Evolutionary conservation across 2,329 filamentous ascomycete species (phyloP).

Genomic region (Hymenoscyphus albidus): DNA sequence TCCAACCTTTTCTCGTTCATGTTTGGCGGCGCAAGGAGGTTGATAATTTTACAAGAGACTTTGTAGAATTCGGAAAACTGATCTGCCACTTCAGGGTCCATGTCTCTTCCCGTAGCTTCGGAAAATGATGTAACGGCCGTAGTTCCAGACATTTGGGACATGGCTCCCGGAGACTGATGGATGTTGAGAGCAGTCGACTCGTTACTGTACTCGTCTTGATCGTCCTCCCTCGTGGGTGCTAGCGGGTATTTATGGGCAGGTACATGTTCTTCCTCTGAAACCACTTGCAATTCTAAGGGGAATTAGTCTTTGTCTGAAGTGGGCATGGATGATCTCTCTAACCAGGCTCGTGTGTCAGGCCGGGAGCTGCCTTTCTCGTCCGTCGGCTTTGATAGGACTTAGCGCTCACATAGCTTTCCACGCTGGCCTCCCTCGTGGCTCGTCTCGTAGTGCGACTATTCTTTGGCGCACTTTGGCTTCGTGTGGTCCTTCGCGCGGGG

Average conservation of each 20-base stretch:
- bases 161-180: slow-evolving; percentile 17
- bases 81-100: slow-evolving; percentile 39
- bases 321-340: background rate
- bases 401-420: slow-evolving; percentile 23
- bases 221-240: slow-evolving; percentile 13
- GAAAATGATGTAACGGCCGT: slow-evolving; percentile 24
- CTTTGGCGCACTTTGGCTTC: slow-evolving; percentile 33
- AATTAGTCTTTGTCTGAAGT: slow-evolving; percentile 10
- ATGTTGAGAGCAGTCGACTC: slow-evolving; percentile 6
- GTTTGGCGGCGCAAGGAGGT: slow-evolving; percentile 35
- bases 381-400: slow-evolving; percentile 20
- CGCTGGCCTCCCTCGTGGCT: slow-evolving; percentile 22
- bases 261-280: slow-evolving; percentile 29
- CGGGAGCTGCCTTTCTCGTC: slow-evolving; percentile 20
- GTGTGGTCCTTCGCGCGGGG: slow-evolving; percentile 27
- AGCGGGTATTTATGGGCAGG: slow-evolving; percentile 5
- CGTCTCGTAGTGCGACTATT: slow-evolving; percentile 11
- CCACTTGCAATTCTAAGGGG: slow-evolving; percentile 28
- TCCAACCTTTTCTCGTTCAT: slow-evolving; percentile 30
- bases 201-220: slow-evolving; percentile 7
- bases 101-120: slow-evolving; percentile 26
- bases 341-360: slow-evolving; percentile 19
- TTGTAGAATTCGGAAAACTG: slow-evolving; percentile 38
- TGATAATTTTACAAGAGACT: slow-evolving; percentile 35
- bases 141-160: slow-evolving; percentile 28